These are phyloP conservation scores for Pseudozyma sp. DNA, from an alignment of 1,284 basidiomycete genomes.

Conservation along the genomic window DNA sequence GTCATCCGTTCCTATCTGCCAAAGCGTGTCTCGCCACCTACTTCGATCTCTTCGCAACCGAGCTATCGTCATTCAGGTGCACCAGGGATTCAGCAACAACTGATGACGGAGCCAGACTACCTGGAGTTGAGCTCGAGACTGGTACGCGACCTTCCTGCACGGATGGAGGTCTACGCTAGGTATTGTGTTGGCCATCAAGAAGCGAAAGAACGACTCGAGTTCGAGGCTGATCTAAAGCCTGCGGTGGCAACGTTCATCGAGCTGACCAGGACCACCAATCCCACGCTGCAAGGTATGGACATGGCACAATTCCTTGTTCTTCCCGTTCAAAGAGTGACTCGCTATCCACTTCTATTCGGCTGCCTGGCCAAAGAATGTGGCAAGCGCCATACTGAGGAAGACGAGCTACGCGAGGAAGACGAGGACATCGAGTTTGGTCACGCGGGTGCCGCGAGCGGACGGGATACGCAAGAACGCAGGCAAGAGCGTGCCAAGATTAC, in stretches of 20 bases:
- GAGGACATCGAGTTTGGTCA: background rate
- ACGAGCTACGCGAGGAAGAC: slow-evolving; percentile 23
- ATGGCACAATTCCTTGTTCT: slow-evolving; percentile 26
- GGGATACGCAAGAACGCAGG: slow-evolving; percentile 4
- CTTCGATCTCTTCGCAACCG: slow-evolving; percentile 16
- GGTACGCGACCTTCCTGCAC: slow-evolving; percentile 18
- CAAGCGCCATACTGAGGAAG: slow-evolving; percentile 7
- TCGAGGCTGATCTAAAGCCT: slow-evolving; percentile 16
- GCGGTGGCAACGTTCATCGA: slow-evolving; percentile 22
- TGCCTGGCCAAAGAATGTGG: slow-evolving; percentile 23
- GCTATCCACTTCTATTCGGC: slow-evolving; percentile 30
- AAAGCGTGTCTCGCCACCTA: slow-evolving; percentile 6
- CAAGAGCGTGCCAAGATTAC: slow-evolving; percentile 8
- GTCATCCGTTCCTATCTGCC: slow-evolving; percentile 10
- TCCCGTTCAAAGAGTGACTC: slow-evolving; percentile 23
- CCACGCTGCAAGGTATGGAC: slow-evolving; percentile 27
- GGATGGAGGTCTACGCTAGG: slow-evolving; percentile 22
- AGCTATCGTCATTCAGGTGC: background rate
- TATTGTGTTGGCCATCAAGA: slow-evolving; percentile 18
- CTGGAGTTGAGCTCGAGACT: slow-evolving; percentile 17
- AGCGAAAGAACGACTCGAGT: slow-evolving; percentile 21
- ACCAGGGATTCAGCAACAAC: background rate
- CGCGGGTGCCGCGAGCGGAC: background rate
- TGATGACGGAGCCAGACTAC: slow-evolving; percentile 2
- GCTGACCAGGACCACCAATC: slow-evolving; percentile 21